A percentile compares a stretch with the other conserved stretches of the same genome.
These are phyloP conservation scores for Arthrobotrys megalospora DNA, from an alignment of 2,329 filamentous ascomycete genomes.

Conservation along the genomic window DNA sequence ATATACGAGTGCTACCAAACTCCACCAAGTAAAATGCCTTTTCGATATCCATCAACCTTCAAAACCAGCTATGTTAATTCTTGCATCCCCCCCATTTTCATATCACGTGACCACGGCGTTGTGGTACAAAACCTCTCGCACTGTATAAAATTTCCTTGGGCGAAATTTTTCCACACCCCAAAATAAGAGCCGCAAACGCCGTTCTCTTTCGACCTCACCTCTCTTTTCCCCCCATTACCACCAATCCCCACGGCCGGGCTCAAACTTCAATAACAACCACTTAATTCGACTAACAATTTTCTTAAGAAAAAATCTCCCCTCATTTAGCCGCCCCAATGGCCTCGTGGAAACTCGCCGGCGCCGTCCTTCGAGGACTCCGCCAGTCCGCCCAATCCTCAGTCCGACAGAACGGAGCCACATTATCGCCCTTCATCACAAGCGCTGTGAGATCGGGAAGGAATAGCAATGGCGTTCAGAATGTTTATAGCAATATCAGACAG, in stretches of 20 bases:
- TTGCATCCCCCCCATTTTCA: not conserved
- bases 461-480: constrained; percentile 70
- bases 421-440: constrained; percentile 56
- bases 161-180: constrained; percentile 53
- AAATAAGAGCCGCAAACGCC: constrained; percentile 46
- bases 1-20: not conserved
- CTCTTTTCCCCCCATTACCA: not conserved
- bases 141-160: constrained; percentile 37
- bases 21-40: no score
- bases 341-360: constrained; percentile 64
- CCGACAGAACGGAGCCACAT: constrained; percentile 59
- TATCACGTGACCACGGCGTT: constrained; percentile 41
- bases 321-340: constrained; percentile 62
- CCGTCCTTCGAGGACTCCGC: constrained; percentile 62
- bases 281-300: not conserved
- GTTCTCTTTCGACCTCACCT: constrained; percentile 22
- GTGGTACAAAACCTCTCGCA: constrained; percentile 45
- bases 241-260: constrained; percentile 9
- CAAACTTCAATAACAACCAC: not conserved
- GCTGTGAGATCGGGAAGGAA: constrained; percentile 68
- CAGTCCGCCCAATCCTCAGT: constrained; percentile 57
- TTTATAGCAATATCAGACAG: constrained; percentile 57
- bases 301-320: constrained; percentile 21
- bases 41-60: no score
- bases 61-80: no score